Conservation (phyloP, 805 yeast species). For the Pichia nakasei region DNA sequence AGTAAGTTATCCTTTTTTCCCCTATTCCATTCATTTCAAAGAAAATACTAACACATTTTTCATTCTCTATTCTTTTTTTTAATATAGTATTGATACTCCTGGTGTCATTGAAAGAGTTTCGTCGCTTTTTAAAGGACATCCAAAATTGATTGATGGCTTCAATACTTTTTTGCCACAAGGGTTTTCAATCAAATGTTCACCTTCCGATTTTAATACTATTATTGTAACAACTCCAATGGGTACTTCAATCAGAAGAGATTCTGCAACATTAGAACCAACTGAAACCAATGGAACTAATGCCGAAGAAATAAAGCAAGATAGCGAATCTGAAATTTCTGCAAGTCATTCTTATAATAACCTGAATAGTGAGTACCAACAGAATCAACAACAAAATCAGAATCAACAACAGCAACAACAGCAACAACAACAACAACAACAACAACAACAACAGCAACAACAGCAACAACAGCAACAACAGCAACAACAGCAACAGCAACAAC, state of each 20-base stretch:
- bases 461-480: slow-evolving; percentile 20
- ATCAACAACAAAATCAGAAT: slow-evolving; percentile 11
- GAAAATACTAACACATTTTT: slow-evolving; percentile 14
- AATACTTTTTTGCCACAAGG: slow-evolving; percentile 98
- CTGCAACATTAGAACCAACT: slow-evolving; percentile 19
- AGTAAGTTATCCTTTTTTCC: slow-evolving; percentile 31
- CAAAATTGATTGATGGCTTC: slow-evolving; percentile 90
- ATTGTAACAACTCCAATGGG: slow-evolving; percentile 95
- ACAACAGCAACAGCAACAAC: slow-evolving; percentile 4
- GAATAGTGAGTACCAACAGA: too few species aligned
- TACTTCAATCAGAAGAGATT: slow-evolving; percentile 62
- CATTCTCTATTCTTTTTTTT: not conserved
- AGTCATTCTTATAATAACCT: too few species aligned
- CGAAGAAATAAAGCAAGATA: not conserved
- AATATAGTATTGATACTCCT: slow-evolving; percentile 76
- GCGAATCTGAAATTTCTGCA: too few species aligned
- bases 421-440: slow-evolving; percentile 1
- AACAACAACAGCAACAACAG: not conserved
- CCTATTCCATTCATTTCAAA: not conserved
- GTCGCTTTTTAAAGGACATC: slow-evolving; percentile 84
- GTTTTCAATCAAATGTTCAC: slow-evolving; percentile 87
- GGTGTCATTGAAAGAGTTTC: slow-evolving; percentile 97
- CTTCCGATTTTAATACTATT: slow-evolving; percentile 85
- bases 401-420: slow-evolving; percentile 15
- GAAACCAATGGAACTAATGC: not conserved